Base-by-base conservation (phyloP, 371 early-diverging fungal genomes). In the Mortierella polycephala region DNA sequence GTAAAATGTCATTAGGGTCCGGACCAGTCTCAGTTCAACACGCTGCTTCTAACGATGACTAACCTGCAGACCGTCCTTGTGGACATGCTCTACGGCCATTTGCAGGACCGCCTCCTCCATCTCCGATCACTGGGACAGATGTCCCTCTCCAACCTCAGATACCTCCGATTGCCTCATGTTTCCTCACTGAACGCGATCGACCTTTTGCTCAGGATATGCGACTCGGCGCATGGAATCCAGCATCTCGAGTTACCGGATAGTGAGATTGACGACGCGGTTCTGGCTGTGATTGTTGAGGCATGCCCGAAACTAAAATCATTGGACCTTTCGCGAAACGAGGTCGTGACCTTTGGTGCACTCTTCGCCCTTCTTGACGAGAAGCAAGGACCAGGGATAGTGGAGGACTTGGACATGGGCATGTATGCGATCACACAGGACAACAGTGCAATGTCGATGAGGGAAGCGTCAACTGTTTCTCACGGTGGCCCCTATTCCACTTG, bases 161-260 rank as follows among this genome's bases (percentile, higher is more conserved):
- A 64, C 23, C 54, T 77, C 10, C 42, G 59, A 46, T 57, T 77
- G 14, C 73, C 79, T 6, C 69, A 68, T 51, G 50, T 77, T 53
- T 57, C 69, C 10, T 47, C 64, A n/a, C 42, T 55, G 3, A 50
- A 42, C 5, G 69, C 69, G 21, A 57, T 61, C 45, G 72, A 77
- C 8, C 13, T 52, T 8, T 20, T 72, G 14, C 61, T 69, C 9
- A 45, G 41, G 47, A 49, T 72, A 20, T 69, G 68, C 20, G 42
- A 49, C 4, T 49, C 66, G 1, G 59, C 64, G 8, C 37, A 51
- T 46, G 51, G 66, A 14, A 40, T 72, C 12, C 65, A 44, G 8
- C 69, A 69, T 58, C 20, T 71, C 47, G 79, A 77, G 9, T 60
- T 77, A 11, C 54, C 72, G 52, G 73, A 77, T n/a, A 72, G 79